Evolutionary conservation across 306 rosid species (phyloP), one percentile per base, ranked within the genome.

Genomic region (Senna tora): DNA sequence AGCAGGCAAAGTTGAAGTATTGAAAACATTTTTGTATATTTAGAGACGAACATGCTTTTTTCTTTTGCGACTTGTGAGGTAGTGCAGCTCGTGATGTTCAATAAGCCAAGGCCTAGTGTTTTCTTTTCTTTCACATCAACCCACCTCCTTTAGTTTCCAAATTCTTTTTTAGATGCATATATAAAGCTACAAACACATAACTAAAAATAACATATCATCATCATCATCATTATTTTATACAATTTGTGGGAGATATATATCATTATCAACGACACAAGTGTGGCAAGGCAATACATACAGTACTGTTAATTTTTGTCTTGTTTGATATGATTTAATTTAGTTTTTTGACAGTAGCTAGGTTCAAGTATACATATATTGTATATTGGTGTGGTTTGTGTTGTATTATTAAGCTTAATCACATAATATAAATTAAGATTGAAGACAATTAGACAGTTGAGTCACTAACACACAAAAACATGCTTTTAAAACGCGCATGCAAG

Each of bases 401-500:
- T 56, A 73, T 69, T 56, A 73, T 69, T 25, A 25, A 66, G 74
- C 53, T 45, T 73, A 69, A 61, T 74, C 66, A 79, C 38, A 53
- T 33, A 30, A 43, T 15, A 13, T 51, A 65, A 21, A 77, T 25
- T 25, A 25, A 25, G 30, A 25, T 25, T 25, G 30, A 25, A 25
- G 30, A 25, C 30, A 25, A 25, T n/a, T n/a, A n/a, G n/a, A 25
- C 30, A 25, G 30, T 25, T 25, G 73, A 77, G 51, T 76, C 81
- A 76, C 53, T 78, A 76, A 82, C 87, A 85, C 96, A 85, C 85
- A 87, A 83, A 91, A 81, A 78, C 87, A 89, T 89, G 89, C 71
- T 78, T 76, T 78, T 45, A 71, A 71, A 83, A 25, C 82, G 81
- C 96, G 96, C 97, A 86, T 87, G 97, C 96, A 84, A 72, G 97